Conservation (phyloP, 345 rosid genomes). For the Camelina neglecta region DNA sequence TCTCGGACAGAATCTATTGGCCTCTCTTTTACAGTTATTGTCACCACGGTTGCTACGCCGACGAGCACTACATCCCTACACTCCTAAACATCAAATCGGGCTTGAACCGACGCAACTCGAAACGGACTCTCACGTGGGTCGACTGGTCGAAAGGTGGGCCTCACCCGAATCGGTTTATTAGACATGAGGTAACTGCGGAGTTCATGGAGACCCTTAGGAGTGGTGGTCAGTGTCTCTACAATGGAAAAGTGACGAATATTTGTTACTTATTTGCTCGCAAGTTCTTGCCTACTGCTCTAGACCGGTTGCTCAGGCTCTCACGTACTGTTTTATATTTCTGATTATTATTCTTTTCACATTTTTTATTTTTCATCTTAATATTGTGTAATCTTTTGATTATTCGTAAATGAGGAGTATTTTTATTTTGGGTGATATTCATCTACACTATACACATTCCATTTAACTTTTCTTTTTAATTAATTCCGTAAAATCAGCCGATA, state of each 20-base stretch:
- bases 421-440: conserved; percentile 18
- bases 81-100: conserved; percentile 48
- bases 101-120: conserved; percentile 51
- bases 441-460: conserved; percentile 4
- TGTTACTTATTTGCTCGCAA: conserved; percentile 87
- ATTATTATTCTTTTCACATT: neutral
- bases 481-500: conserved; percentile 24
- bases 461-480: neutral
- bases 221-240: conserved; percentile 54
- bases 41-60: conserved; percentile 60
- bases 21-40: conserved; percentile 63
- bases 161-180: conserved; percentile 59
- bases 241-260: conserved; percentile 55
- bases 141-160: conserved; percentile 86
- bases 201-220: conserved; percentile 62
- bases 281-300: conserved; percentile 63
- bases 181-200: conserved; percentile 55
- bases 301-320: conserved; percentile 63
- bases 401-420: neutral
- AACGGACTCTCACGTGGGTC: conserved; percentile 79
- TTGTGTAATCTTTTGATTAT: conserved; percentile 24
- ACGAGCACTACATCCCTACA: conserved; percentile 87
- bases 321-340: conserved; percentile 55
- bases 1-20: conserved; percentile 63
- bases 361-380: neutral